Base-by-base conservation (phyloP, 345 rosid species). In the Schrenkiella parvula region DNA sequence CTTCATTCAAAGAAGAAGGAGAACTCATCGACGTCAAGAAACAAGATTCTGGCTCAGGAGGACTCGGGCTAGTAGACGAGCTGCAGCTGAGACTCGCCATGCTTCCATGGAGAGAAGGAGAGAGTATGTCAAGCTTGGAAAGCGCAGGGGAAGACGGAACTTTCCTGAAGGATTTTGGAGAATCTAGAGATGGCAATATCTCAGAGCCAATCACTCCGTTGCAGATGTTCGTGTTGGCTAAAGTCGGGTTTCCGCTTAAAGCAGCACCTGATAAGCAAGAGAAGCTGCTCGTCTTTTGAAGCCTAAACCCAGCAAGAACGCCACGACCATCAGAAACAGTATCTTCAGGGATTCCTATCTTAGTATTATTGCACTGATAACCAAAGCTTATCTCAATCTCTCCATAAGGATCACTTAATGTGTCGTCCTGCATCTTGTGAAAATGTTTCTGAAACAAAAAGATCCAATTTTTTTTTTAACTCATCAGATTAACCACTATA, bases 231-330 rank as follows among this genome's bases (percentile, higher is more conserved):
- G 96, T 95, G 70, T 95, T 91, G 48, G 96, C 99, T 72, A 95
- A 81, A 9, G 99, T 88, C 18, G 99, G 93, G 85, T 91, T 95
- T 41, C 97, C 99, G 70, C 97, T 89, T 71, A 95, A 59, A 56
- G 92, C 97, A 50, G 97, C 99, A 67, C 99, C 99, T n/a, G 99
- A 87, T 65, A 91, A 80, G 81, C 96, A 91, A 77, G 99, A 84
- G 82, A 95, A 88, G 54, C 96, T 85, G 66, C 96, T 83, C 0
- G 82, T 83, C 82, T 82, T 89, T 0, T 75, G 85, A 55, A 87
- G 52, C 70, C 82, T 79, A 48, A 81, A 70, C 23, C 85, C 85
- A 8, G 22, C 62, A n/a, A 50, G 76, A 74, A 75, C 55, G 70
- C 78, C 83, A 72, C 41, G 70, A 8, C 44, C 74, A 34, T 75